These are phyloP conservation scores for Phytophthora sansomeana DNA, from an alignment of 352 stramenopile species.

Conservation along the genomic window DNA sequence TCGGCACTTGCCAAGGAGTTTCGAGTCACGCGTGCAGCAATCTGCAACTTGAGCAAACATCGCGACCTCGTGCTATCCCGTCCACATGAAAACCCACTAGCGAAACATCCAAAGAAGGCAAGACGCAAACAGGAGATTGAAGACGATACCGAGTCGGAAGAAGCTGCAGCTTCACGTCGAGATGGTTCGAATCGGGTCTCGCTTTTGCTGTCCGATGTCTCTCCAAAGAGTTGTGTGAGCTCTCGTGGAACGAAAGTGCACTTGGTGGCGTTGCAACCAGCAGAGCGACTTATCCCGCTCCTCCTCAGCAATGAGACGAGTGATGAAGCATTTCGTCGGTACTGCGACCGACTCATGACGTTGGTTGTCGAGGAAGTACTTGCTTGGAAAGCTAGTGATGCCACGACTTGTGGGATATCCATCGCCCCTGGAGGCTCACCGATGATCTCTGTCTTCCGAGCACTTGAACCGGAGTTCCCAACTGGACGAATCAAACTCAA, in stretches of 20 bases:
- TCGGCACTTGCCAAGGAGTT: conserved; percentile 65
- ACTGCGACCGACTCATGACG: conserved; percentile 44
- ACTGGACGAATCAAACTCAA: conserved; percentile 32
- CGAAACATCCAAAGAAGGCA: conserved; percentile 49
- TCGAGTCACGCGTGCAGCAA: conserved; percentile 60
- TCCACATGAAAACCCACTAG: conserved; percentile 49
- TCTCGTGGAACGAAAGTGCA: conserved; percentile 2
- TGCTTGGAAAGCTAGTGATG: conserved; percentile 18
- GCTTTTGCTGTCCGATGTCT: neutral
- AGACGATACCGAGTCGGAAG: conserved; percentile 10
- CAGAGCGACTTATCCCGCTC: conserved; percentile 25
- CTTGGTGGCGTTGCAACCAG: conserved; percentile 12
- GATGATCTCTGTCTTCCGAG: conserved; percentile 39
- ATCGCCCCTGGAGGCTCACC: conserved; percentile 19
- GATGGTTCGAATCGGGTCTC: conserved; percentile 7
- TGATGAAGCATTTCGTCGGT: conserved; percentile 32
- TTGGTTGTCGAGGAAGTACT: conserved; percentile 48
- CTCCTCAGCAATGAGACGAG: conserved; percentile 21
- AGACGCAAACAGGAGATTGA: conserved; percentile 5
- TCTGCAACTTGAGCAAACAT: conserved; percentile 70
- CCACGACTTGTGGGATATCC: conserved; percentile 15
- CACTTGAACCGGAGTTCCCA: conserved; percentile 39
- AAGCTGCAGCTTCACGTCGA: neutral
- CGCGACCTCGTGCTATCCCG: conserved; percentile 49
- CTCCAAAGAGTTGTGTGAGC: neutral